Evolutionary conservation across 768 basidiomycete species (phyloP).

Genomic region (Psilocybe sp.): DNA sequence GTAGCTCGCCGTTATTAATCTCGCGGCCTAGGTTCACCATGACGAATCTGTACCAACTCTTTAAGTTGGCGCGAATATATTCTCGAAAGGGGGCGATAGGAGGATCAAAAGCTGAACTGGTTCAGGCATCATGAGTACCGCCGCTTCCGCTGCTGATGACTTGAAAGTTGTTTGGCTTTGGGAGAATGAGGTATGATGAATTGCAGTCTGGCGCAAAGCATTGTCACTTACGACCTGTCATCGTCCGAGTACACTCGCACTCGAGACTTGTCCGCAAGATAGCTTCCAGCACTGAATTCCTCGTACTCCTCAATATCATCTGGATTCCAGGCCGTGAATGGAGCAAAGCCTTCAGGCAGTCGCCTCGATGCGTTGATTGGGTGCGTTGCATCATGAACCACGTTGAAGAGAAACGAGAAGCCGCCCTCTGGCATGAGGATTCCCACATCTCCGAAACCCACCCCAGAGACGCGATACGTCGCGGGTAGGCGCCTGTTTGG

Average conservation of each 20-base stretch:
- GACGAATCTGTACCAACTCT: slow-evolving; percentile 11
- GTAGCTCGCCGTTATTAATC: slow-evolving; percentile 8
- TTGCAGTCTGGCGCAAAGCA: too few species aligned
- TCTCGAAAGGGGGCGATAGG: not conserved
- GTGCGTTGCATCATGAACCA: not conserved
- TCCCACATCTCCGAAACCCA: too few species aligned
- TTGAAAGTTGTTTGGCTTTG: not conserved
- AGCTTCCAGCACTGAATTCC: slow-evolving; percentile 3
- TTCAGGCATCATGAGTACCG: slow-evolving; percentile 12
- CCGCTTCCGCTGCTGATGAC: slow-evolving; percentile 7
- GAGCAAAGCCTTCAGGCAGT: slow-evolving; percentile 8
- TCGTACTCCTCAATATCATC: not conserved
- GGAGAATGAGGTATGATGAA: not conserved
- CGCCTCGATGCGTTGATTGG: slow-evolving; percentile 4
- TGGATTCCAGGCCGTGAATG: too few species aligned
- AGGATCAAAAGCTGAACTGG: slow-evolving; percentile 4
- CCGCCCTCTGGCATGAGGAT: too few species aligned
- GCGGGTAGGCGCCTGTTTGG: too few species aligned
- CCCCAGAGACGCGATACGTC: too few species aligned
- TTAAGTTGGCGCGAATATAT: slow-evolving; percentile 4
- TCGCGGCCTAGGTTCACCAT: slow-evolving; percentile 4
- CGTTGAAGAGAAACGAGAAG: too few species aligned
- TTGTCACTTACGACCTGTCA: not conserved
- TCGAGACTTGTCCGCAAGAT: slow-evolving; percentile 5
- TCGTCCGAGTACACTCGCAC: not conserved